A percentile compares a stretch with the other conserved stretches of the same genome.
Conservation (phyloP, 371 early-diverging fungal species). For the Haplosporangium sp. region DNA sequence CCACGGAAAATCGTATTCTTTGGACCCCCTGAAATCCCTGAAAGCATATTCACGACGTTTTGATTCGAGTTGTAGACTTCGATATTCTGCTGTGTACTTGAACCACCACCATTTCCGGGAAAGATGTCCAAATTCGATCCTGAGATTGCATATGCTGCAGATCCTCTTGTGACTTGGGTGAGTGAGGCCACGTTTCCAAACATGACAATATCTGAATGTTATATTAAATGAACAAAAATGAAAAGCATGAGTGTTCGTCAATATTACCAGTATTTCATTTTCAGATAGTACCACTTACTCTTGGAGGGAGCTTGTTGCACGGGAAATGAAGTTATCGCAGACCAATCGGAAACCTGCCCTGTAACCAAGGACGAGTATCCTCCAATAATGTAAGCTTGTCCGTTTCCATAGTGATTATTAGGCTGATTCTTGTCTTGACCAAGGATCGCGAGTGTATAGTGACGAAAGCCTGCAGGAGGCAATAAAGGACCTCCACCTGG, state of each 20-base stretch:
- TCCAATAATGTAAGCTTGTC: slow-evolving; percentile 39
- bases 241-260: too few relatives aligned
- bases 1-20: slow-evolving; percentile 46
- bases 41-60: slow-evolving; percentile 7
- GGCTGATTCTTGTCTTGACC: slow-evolving; percentile 35
- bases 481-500: slow-evolving; percentile 29
- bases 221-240: not conserved
- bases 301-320: slow-evolving; percentile 52
- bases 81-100: slow-evolving; percentile 17
- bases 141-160: slow-evolving; percentile 28
- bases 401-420: slow-evolving; percentile 36
- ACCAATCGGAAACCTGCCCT: slow-evolving; percentile 44
- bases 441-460: slow-evolving; percentile 36
- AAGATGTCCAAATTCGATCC: slow-evolving; percentile 20
- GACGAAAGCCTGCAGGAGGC: slow-evolving; percentile 48
- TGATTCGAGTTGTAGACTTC: slow-evolving; percentile 11
- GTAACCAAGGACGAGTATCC: slow-evolving; percentile 49
- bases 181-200: slow-evolving; percentile 43
- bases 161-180: slow-evolving; percentile 31
- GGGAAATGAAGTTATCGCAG: slow-evolving; percentile 41
- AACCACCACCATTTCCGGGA: slow-evolving; percentile 43
- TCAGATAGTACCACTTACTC: slow-evolving; percentile 10
- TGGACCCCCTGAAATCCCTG: slow-evolving; percentile 20
- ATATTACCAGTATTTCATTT: not conserved
- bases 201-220: slow-evolving; percentile 35